phyloP scores from a whole-genome alignment of 208 protist species.

The Leptomonas pyrrhocoris region DNA sequence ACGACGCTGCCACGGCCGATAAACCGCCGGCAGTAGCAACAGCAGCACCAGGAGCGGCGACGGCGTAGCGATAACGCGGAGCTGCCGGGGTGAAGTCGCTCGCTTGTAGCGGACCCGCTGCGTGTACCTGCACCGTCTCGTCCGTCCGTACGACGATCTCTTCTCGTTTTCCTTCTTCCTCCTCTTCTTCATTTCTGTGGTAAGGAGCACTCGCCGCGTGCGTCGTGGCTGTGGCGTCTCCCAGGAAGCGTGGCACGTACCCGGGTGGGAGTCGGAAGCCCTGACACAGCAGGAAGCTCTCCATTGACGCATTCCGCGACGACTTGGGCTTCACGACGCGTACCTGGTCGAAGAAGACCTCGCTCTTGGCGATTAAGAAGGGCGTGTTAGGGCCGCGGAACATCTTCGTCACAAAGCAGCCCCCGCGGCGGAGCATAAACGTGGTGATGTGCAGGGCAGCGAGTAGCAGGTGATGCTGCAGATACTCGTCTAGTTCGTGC shows the following conservation, averaged over 20 bases:
- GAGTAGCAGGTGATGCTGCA: conserved; percentile 98
- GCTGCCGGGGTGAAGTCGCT: conserved; percentile 24
- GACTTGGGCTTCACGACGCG: conserved; percentile 96
- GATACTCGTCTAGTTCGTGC: conserved; percentile 99
- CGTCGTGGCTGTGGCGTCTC: not conserved
- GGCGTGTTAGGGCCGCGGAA: conserved; percentile 96
- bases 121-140: not conserved
- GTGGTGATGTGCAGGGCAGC: conserved; percentile 98
- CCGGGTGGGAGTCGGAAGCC: conserved; percentile 87
- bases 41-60: not conserved
- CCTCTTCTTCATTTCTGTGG: not conserved
- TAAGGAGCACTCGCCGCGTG: no score
- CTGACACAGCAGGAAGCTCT: conserved; percentile 96
- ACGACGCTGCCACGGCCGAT: no score
- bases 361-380: conserved; percentile 94
- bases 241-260: conserved; percentile 72
- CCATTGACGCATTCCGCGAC: conserved; percentile 95
- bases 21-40: no score
- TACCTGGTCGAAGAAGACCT: conserved; percentile 97
- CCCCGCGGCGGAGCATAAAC: conserved; percentile 92
- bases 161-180: not conserved
- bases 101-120: not conserved
- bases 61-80: conserved; percentile 10
- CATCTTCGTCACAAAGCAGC: conserved; percentile 98
- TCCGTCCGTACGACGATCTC: no score